These are phyloP conservation scores for Cerrena zonata DNA, from an alignment of 1,284 basidiomycete species.

Conservation along the genomic window DNA sequence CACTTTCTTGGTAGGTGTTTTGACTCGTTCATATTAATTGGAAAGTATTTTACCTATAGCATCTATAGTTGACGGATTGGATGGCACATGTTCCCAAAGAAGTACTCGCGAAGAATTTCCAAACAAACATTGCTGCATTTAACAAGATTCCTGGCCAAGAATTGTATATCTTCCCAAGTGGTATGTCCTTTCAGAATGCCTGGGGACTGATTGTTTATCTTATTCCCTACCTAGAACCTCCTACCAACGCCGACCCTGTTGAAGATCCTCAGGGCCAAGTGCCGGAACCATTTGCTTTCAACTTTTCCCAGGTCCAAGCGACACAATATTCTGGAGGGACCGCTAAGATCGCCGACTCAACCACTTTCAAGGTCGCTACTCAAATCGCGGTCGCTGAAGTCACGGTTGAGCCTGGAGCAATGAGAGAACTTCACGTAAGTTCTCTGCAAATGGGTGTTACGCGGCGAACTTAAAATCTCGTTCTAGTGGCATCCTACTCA, in stretches of 20 bases:
- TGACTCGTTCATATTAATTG: neutral
- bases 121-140: slow-evolving; percentile 21
- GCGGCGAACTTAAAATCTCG: slow-evolving; percentile 2
- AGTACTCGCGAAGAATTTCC: slow-evolving; percentile 33
- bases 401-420: slow-evolving; percentile 57
- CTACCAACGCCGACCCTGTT: slow-evolving; percentile 19
- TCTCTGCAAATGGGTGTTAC: slow-evolving; percentile 57
- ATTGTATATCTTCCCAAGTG: slow-evolving; percentile 25
- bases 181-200: slow-evolving; percentile 28
- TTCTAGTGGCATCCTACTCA: slow-evolving; percentile 66
- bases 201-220: slow-evolving; percentile 31
- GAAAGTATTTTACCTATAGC: slow-evolving; percentile 7
- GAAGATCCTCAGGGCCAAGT: slow-evolving; percentile 35
- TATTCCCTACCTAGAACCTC: slow-evolving; percentile 10
- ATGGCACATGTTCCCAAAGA: slow-evolving; percentile 30
- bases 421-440: slow-evolving; percentile 57
- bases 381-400: slow-evolving; percentile 64
- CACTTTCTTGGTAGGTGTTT: slow-evolving; percentile 25
- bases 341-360: slow-evolving; percentile 56
- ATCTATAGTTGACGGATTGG: slow-evolving; percentile 6
- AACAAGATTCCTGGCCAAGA: slow-evolving; percentile 18
- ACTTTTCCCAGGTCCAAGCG: slow-evolving; percentile 43
- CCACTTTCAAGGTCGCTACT: slow-evolving; percentile 43
- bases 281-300: slow-evolving; percentile 45
- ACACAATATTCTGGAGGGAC: slow-evolving; percentile 52